These are phyloP conservation scores for Arachis stenosperma DNA, from an alignment of 306 rosid genomes.

Conservation along the genomic window DNA sequence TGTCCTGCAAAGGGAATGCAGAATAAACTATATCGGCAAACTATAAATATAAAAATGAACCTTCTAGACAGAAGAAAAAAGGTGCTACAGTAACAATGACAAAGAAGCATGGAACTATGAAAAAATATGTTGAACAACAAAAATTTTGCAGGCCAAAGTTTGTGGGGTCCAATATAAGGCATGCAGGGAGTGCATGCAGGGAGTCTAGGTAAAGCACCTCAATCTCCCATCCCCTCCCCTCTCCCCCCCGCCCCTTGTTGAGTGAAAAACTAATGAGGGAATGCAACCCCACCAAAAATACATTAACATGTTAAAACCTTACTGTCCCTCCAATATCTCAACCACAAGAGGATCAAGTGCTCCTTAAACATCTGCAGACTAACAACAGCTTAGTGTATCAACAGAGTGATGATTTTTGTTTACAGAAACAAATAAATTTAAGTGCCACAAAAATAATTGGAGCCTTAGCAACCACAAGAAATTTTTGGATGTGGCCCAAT, in stretches of 20 bases:
- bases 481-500: not conserved
- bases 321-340: not conserved
- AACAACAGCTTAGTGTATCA: not conserved
- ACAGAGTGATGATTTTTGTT: constrained; percentile 12
- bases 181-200: not conserved
- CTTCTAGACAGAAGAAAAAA: not conserved
- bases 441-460: constrained; percentile 16
- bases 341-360: constrained; percentile 4
- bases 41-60: not conserved
- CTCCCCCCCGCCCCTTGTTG: constrained; percentile 5
- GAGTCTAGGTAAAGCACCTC: constrained; percentile 9
- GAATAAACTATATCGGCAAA: constrained; percentile 25
- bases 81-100: not conserved
- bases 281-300: not conserved
- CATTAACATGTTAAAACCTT: not conserved
- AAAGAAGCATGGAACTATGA: not conserved
- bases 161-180: not conserved
- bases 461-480: constrained; percentile 1
- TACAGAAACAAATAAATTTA: constrained; percentile 4
- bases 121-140: not conserved
- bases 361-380: not conserved
- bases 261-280: constrained; percentile 11
- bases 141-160: not conserved
- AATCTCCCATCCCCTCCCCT: not conserved
- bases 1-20: constrained; percentile 63